These are phyloP conservation scores for Volvox africanus DNA, from an alignment of 139 green algal genomes.

Conservation along the genomic window DNA sequence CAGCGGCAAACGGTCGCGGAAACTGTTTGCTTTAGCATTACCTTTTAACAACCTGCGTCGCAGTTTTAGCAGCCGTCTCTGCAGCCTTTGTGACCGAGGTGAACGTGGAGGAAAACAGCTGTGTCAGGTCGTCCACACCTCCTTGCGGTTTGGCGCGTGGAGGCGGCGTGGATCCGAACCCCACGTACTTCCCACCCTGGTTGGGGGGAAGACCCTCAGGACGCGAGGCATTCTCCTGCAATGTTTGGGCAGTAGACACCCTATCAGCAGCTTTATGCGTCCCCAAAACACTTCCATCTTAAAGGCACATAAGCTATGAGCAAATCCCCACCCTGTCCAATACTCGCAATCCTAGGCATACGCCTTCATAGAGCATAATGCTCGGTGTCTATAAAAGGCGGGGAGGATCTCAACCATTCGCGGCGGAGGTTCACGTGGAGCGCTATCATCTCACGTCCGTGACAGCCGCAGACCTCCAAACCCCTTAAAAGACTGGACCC, in stretches of 20 bases:
- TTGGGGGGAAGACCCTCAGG: constrained; percentile 88
- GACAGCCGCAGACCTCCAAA: too few species aligned
- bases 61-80: constrained; percentile 47
- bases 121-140: constrained; percentile 68
- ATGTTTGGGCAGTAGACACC: background rate
- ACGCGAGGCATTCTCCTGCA: constrained; percentile 85
- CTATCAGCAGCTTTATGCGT: too few species aligned
- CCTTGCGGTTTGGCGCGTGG: constrained; percentile 28
- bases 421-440: too few species aligned
- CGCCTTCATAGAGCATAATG: too few species aligned
- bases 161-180: constrained; percentile 90
- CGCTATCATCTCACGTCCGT: too few species aligned
- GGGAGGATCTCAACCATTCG: too few species aligned
- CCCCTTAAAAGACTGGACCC: too few species aligned
- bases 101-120: constrained; percentile 78
- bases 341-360: too few species aligned
- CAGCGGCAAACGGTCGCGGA: background rate
- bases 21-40: constrained; percentile 15
- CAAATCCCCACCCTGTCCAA: too few species aligned
- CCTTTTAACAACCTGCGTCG: constrained; percentile 41
- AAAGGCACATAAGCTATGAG: too few species aligned
- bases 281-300: too few species aligned
- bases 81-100: constrained; percentile 52
- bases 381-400: too few species aligned
- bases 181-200: constrained; percentile 98